Evolutionary conservation across 1,284 basidiomycete genomes (phyloP).

Genomic region (Dichomitus squalens): DNA sequence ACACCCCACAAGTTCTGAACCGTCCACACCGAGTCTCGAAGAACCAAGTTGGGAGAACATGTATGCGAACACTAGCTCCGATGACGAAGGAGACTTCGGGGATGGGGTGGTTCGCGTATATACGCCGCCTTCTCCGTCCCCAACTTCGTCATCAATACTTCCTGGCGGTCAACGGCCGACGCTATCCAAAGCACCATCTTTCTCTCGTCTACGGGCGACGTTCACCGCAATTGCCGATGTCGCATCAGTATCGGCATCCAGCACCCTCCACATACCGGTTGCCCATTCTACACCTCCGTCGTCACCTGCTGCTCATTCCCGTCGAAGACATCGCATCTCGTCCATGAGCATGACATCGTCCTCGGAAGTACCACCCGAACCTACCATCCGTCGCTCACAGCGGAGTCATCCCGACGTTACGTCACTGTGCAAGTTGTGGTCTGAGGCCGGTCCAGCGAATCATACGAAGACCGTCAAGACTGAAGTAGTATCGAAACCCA

Average conservation of each 20-base stretch:
- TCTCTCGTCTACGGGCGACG: conserved; percentile 25
- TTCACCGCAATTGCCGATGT: conserved; percentile 26
- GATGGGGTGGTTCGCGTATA: conserved; percentile 15
- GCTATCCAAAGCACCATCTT: conserved; percentile 16
- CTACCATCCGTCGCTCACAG: conserved; percentile 50
- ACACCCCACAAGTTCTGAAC: conserved; percentile 6
- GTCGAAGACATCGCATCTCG: conserved; percentile 20
- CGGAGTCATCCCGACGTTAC: conserved; percentile 59
- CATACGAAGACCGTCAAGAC: conserved; percentile 43
- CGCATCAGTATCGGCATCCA: conserved; percentile 22
- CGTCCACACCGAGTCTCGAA: conserved; percentile 19
- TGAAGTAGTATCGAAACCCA: conserved; percentile 3
- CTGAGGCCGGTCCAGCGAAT: conserved; percentile 55
- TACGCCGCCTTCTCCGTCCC: neutral
- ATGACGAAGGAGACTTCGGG: conserved; percentile 27
- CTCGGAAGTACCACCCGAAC: conserved; percentile 44
- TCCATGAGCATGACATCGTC: conserved; percentile 37
- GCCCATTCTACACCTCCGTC: conserved; percentile 8
- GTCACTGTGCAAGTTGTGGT: conserved; percentile 61
- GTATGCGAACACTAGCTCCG: conserved; percentile 34
- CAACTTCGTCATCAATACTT: neutral
- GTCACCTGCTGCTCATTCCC: conserved; percentile 8
- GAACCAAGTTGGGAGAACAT: conserved; percentile 51
- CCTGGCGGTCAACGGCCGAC: neutral
- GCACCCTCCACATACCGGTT: conserved; percentile 13